Evolutionary conservation across 2,329 filamentous ascomycete species (phyloP).

Genomic region (Malbranchea zuffiana): DNA sequence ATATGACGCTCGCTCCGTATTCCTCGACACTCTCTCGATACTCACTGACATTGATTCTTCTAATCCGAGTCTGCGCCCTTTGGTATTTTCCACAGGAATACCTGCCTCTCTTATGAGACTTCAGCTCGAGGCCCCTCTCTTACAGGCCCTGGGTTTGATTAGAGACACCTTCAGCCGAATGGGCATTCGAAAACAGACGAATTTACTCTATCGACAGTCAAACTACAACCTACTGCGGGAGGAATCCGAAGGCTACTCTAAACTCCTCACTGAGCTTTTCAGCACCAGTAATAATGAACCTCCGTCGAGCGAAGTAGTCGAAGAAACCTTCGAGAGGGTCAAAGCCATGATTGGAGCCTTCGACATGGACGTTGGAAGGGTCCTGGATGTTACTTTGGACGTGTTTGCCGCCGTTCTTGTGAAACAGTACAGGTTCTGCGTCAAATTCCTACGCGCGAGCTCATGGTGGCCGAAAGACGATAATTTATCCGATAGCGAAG

Average conservation of each 20-base stretch:
- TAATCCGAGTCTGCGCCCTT: constrained; percentile 49
- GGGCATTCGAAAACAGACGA: constrained; percentile 81
- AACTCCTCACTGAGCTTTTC: constrained; percentile 90
- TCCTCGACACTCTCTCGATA: constrained; percentile 73
- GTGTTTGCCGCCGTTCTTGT: constrained; percentile 90
- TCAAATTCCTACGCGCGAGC: constrained; percentile 80
- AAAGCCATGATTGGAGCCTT: constrained; percentile 95
- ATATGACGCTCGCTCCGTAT: constrained; percentile 57
- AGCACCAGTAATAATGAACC: constrained; percentile 67
- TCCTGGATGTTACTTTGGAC: constrained; percentile 86
- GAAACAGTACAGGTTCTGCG: constrained; percentile 86
- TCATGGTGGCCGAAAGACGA: constrained; percentile 87
- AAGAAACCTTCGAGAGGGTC: constrained; percentile 79
- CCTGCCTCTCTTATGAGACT: constrained; percentile 63
- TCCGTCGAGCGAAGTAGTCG: constrained; percentile 63
- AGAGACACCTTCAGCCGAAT: constrained; percentile 74
- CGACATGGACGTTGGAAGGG: constrained; percentile 88
- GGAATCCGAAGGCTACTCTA: constrained; percentile 93
- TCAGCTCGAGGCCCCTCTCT: constrained; percentile 66
- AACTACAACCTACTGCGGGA: constrained; percentile 94
- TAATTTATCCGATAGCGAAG: constrained; percentile 32
- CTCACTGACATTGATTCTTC: constrained; percentile 60
- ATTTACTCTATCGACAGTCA: constrained; percentile 84
- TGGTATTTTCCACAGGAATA: constrained; percentile 63
- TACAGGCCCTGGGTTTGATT: constrained; percentile 68